These are phyloP conservation scores for Colletotrichum sp. DNA, from an alignment of 2,329 filamentous ascomycete genomes.

Conservation along the genomic window DNA sequence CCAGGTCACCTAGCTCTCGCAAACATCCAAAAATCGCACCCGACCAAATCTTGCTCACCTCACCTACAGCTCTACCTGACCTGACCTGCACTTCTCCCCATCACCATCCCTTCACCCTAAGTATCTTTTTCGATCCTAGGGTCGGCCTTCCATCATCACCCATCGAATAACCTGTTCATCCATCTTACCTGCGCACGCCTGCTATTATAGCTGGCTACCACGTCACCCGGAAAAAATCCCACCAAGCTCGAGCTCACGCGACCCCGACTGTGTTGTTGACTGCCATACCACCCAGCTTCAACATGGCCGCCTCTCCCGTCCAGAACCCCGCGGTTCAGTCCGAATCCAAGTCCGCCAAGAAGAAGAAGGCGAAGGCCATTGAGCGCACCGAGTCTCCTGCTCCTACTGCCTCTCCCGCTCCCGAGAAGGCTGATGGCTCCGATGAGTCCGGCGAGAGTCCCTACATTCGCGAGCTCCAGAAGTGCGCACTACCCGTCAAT, in stretches of 20 bases:
- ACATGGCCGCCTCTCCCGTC: conserved; percentile 69
- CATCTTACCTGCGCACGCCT: background rate
- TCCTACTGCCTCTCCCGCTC: conserved; percentile 51
- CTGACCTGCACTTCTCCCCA: background rate
- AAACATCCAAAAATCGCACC: background rate
- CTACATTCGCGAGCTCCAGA: conserved; percentile 88
- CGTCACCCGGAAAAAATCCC: conserved; percentile 11
- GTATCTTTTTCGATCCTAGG: conserved; percentile 13
- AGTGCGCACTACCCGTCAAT: conserved; percentile 60
- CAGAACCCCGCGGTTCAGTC: conserved; percentile 65
- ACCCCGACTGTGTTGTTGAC: conserved; percentile 5
- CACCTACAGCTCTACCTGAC: background rate
- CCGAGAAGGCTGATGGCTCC: conserved; percentile 59
- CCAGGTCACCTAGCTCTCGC: background rate
- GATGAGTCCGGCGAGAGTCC: conserved; percentile 73
- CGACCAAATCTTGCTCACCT: conserved; percentile 2
- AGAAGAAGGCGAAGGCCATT: conserved; percentile 68
- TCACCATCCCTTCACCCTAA: background rate
- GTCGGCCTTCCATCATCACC: background rate
- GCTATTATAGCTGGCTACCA: conserved; percentile 4
- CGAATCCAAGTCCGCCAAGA: conserved; percentile 70
- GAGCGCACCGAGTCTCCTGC: conserved; percentile 62
- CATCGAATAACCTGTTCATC: background rate
- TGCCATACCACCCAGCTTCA: conserved; percentile 18
- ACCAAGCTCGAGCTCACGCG: conserved; percentile 8